These are phyloP conservation scores for Lactarius evosmus DNA, from an alignment of 768 basidiomycete species.

Conservation along the genomic window DNA sequence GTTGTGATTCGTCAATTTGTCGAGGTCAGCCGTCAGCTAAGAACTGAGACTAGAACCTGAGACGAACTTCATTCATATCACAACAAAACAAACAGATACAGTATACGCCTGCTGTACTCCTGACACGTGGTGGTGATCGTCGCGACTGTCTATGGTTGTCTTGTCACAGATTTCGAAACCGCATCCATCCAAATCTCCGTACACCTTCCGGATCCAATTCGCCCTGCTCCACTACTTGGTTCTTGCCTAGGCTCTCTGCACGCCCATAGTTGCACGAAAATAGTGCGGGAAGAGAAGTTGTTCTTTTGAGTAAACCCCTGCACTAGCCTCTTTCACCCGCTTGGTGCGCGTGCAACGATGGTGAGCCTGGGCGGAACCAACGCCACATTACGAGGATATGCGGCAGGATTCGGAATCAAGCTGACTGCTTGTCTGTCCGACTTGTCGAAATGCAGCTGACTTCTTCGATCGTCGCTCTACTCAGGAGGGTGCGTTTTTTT, in stretches of 20 bases:
- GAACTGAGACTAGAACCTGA: neutral
- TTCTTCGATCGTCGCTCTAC: neutral
- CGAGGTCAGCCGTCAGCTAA: neutral
- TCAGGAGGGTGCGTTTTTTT: neutral
- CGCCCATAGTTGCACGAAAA: neutral
- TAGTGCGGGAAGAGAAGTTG: slow-evolving; percentile 3
- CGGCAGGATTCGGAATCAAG: slow-evolving; percentile 1
- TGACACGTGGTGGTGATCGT: neutral
- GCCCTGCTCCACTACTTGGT: neutral
- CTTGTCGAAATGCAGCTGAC: neutral
- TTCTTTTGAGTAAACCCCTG: neutral
- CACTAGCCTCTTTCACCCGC: neutral
- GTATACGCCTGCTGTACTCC: neutral
- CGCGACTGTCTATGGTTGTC: neutral
- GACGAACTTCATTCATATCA: neutral
- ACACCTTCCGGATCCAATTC: slow-evolving; percentile 2
- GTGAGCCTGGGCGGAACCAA: neutral
- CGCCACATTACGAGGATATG: neutral
- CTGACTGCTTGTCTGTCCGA: neutral
- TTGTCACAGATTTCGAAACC: neutral
- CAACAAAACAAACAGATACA: neutral
- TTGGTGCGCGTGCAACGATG: neutral
- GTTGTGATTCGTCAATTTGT: neutral
- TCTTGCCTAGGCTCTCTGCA: neutral
- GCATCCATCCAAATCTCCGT: slow-evolving; percentile 22